These are phyloP conservation scores for Cenococcum geophilum DNA, from an alignment of 495 filamentous ascomycete genomes.

Conservation along the genomic window DNA sequence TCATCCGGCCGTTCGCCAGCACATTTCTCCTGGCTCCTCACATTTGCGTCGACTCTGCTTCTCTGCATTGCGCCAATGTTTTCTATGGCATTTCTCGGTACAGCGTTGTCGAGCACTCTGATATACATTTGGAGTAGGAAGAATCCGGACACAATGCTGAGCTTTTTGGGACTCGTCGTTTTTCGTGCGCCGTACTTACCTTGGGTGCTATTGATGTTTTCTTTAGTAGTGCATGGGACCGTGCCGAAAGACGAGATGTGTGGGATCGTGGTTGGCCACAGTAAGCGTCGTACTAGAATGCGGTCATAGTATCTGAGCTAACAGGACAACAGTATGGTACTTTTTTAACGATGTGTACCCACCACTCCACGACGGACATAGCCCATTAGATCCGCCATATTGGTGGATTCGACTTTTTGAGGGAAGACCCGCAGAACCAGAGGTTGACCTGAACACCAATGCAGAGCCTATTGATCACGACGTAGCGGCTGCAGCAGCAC, in stretches of 20 bases:
- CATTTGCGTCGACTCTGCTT: constrained; percentile 73
- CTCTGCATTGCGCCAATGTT: constrained; percentile 75
- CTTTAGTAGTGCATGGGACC: constrained; percentile 72
- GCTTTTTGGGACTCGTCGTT: constrained; percentile 81
- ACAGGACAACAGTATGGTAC: constrained; percentile 65
- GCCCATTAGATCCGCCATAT: constrained; percentile 81
- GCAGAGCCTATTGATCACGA: constrained; percentile 1
- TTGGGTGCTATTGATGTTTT: constrained; percentile 93
- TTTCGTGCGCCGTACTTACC: constrained; percentile 93
- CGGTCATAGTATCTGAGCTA: constrained; percentile 10
- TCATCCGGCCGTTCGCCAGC: constrained; percentile 82
- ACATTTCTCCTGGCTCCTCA: constrained; percentile 87
- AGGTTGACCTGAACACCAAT: constrained; percentile 9
- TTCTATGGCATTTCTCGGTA: constrained; percentile 85
- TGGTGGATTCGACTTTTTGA: constrained; percentile 92
- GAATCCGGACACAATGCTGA: constrained; percentile 85
- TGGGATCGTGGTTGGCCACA: constrained; percentile 85
- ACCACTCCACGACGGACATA: constrained; percentile 73
- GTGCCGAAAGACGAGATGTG: constrained; percentile 94
- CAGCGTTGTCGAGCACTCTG: constrained; percentile 78
- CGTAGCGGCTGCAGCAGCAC: constrained; percentile 2
- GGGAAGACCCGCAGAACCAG: constrained; percentile 27
- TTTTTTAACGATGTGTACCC: constrained; percentile 98
- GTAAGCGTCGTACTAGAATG: constrained; percentile 35
- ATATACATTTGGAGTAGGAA: constrained; percentile 98